These are phyloP conservation scores for Durotheca rogersii DNA, from an alignment of 495 filamentous ascomycete genomes.

Conservation along the genomic window DNA sequence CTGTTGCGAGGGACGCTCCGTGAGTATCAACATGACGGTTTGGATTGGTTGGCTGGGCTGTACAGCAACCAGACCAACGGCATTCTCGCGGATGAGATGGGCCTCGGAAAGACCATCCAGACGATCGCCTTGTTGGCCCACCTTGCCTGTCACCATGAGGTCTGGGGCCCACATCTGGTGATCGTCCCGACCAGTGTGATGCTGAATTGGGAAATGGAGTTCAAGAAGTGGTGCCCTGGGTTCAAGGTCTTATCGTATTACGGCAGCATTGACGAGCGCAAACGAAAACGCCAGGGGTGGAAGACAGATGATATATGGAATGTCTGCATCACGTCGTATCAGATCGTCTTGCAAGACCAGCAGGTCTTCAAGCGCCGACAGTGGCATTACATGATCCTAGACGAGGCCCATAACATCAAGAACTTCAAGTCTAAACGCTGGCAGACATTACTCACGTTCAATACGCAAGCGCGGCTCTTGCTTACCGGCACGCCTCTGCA, in stretches of 20 bases:
- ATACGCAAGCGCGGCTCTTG: slow-evolving; percentile 80
- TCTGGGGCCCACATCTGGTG: slow-evolving; percentile 95
- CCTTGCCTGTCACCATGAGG: slow-evolving; percentile 83
- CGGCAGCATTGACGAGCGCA: slow-evolving; percentile 87
- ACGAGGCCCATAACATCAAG: slow-evolving; percentile 99
- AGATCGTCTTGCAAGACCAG: slow-evolving; percentile 90
- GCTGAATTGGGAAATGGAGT: slow-evolving; percentile 99
- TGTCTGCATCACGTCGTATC: slow-evolving; percentile 95
- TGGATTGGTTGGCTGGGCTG: slow-evolving; percentile 93
- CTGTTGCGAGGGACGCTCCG: slow-evolving; percentile 88
- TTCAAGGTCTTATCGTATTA: slow-evolving; percentile 99
- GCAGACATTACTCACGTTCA: slow-evolving; percentile 91
- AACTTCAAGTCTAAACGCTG: slow-evolving; percentile 97
- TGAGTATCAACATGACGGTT: slow-evolving; percentile 93
- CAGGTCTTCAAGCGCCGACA: slow-evolving; percentile 87
- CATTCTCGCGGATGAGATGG: slow-evolving; percentile 99
- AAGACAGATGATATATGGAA: slow-evolving; percentile 89
- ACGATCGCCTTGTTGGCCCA: slow-evolving; percentile 95
- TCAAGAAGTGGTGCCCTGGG: slow-evolving; percentile 98
- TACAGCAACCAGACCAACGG: slow-evolving; percentile 95
- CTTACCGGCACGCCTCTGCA: slow-evolving; percentile 95
- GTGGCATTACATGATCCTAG: slow-evolving; percentile 98
- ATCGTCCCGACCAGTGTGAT: slow-evolving; percentile 98
- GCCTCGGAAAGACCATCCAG: slow-evolving; percentile 97
- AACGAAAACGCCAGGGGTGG: slow-evolving; percentile 88